A percentile compares a stretch with the other conserved stretches of the same genome.
phyloP scores from a whole-genome alignment of 73 alveolate genomes.

The Stentor roeselii region DNA sequence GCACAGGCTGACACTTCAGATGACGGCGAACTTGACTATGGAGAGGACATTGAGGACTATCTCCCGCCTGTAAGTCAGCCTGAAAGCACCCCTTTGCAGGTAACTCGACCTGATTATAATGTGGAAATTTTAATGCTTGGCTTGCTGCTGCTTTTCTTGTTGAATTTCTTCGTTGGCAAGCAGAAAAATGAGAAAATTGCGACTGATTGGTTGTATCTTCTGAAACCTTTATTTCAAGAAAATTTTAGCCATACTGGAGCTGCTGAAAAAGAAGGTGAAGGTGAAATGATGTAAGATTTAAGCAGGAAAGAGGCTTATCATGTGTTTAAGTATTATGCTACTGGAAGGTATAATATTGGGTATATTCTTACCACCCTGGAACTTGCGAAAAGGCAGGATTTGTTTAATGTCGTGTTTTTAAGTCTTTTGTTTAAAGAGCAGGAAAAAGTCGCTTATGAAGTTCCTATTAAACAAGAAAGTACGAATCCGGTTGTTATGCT shows the following conservation, averaged over 20 bases:
- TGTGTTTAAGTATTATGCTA: constrained; percentile 32
- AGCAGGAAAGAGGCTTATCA: constrained; percentile 25
- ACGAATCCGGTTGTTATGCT: neutral
- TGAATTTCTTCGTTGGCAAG: constrained; percentile 32
- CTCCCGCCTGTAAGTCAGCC: too few species aligned
- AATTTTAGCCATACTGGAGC: constrained; percentile 30
- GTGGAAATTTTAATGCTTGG: constrained; percentile 28
- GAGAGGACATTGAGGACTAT: too few species aligned
- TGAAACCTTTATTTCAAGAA: constrained; percentile 20
- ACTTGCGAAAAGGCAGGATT: constrained; percentile 33
- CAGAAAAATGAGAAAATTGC: constrained; percentile 30
- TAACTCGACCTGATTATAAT: constrained; percentile 23
- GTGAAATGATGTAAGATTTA: constrained; percentile 17
- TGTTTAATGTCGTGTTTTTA: constrained; percentile 5
- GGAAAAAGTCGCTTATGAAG: constrained; percentile 35
- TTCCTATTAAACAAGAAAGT: constrained; percentile 26
- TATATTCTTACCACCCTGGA: constrained; percentile 13
- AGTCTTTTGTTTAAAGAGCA: constrained; percentile 24
- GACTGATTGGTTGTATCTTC: constrained; percentile 24
- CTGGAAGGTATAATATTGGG: constrained; percentile 32
- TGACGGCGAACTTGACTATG: too few species aligned
- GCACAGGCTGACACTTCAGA: too few species aligned
- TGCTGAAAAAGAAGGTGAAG: constrained; percentile 33
- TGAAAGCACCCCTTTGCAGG: too few species aligned
- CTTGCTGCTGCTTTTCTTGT: constrained; percentile 11